Evolutionary conservation across 345 rosid genomes (phyloP), one percentile per base, ranked within the genome.

Genomic region (Populus simonii): DNA sequence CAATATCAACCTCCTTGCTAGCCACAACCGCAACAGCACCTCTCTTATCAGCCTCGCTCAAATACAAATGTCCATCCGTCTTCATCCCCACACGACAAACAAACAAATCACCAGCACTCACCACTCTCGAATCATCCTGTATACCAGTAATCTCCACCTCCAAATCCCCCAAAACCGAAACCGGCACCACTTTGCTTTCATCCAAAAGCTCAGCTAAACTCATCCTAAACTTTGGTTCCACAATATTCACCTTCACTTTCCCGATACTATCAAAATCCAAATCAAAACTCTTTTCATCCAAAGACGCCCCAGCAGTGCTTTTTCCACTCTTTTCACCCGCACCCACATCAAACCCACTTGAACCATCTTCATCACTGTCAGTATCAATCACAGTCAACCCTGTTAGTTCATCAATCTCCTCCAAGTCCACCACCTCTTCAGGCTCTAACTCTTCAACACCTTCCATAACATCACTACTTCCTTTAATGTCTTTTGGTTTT

Each of bases 11-110:
- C 90, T 92, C 99, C 70, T 90, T 91, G 78, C 97, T 93, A 59
- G 99, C 96, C 20, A 93, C 98, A 67, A 95, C 94, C 0, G 98
- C 97, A 83, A 92, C 96, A 8, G 97, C 98, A 78, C 98, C 98
- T 89, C 99, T 92, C 86, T 93, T 95, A 74, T 93, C 97, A 66
- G 98, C 98, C 89, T 95, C 99, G 43, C 89, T 92, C 84, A 95
- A 81, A 79, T 79, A 88, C 81, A 92, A 85, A 82, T 92, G 92
- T 55, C 89, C 95, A 66, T 91, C 94, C 3, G 86, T 87, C 69
- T 77, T 88, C 80, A 77, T 87, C 79, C 93, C 97, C 7, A 90
- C 87, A 73, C 97, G 90, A 67, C 99, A 95, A 1, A 93, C 96
- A 67, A 92, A 93, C 84, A 95, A 86, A 88, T 93, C 98, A 61